A percentile compares a stretch with the other conserved stretches of the same genome.
phyloP scores from a whole-genome alignment of 2,329 filamentous ascomycete species.

The Aspergillus sp. region DNA sequence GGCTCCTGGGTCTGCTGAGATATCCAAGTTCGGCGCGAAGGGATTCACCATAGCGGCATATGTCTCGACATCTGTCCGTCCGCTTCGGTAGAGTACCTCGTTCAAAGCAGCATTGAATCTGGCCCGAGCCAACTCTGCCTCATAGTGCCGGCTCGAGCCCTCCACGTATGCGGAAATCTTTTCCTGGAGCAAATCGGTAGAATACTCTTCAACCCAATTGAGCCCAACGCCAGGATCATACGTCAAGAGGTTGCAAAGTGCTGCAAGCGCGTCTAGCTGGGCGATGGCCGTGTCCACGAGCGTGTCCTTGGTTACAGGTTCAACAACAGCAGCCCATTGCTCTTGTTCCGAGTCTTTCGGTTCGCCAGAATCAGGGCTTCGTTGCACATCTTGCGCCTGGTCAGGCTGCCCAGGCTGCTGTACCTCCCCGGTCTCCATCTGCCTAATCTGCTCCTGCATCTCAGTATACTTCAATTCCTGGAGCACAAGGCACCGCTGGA shows the following conservation, averaged over 20 bases:
- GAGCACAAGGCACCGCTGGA: conserved; percentile 56
- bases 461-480: conserved; percentile 53
- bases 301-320: conserved; percentile 63
- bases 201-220: conserved; percentile 60
- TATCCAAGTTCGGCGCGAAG: conserved; percentile 41
- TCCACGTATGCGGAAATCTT: conserved; percentile 56
- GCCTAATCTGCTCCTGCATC: conserved; percentile 44
- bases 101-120: conserved; percentile 58
- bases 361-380: conserved; percentile 16
- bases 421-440: conserved; percentile 33
- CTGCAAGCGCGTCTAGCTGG: conserved; percentile 58
- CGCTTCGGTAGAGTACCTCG: conserved; percentile 57
- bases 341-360: conserved; percentile 42
- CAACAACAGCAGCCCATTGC: conserved; percentile 67
- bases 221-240: conserved; percentile 46
- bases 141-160: conserved; percentile 46
- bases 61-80: conserved; percentile 50
- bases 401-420: conserved; percentile 9
- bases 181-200: conserved; percentile 51
- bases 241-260: conserved; percentile 50
- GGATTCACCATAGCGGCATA: conserved; percentile 49
- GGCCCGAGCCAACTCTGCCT: conserved; percentile 56
- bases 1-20: conserved; percentile 48
- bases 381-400: conserved; percentile 13
- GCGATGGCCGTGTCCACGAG: conserved; percentile 69